Evolutionary conservation across 306 rosid species (phyloP), one percentile per base, ranked within the genome.

Genomic region (Vachellia collinsii): DNA sequence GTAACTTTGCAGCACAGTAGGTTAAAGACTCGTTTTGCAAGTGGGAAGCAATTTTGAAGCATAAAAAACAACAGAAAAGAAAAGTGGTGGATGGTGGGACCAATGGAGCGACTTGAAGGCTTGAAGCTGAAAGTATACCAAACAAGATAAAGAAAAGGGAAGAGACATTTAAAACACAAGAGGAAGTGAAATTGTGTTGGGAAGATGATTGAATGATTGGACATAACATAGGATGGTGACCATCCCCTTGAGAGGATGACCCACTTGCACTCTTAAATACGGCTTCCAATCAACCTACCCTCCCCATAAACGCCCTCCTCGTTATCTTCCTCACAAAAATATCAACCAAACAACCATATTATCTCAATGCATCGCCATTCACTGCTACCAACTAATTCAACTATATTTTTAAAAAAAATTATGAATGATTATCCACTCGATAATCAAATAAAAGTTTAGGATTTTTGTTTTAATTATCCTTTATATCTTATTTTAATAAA

Each of bases 181-280:
- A 53, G 59, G 9, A 19, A 53, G 7, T 53, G n/a, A 12, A 39
- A 25, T 36, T 13, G 70, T 12, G 43, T 64, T 14, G 37, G 44
- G 39, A 19, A 5, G 44, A 64, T 65, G 70, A 37, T 83, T 73
- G 88, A 82, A 80, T 73, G 84, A 87, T 64, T 82, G 38, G 63
- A 50, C 56, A 16, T 50, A 50, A 79, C 80, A 76, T 82, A 61
- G 61, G 88, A 78, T 81, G 80, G 83, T 83, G 86, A 80, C 76
- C 47, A 46, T 78, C 48, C 16, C 8, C 23, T 44, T 77, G 39
- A 16, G 34, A 20, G 9, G 19, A 17, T 80, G 81, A 41, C 79
- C 88, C 80, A 81, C 80, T n/a, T 56, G 25, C 4, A 3, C 12
- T 20, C 56, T 56, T n/a, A 56, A 56, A 16, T 16, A 50, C 11